Evolutionary conservation across 2,329 filamentous ascomycete species (phyloP).

Genomic region (Fusarium cicatricum): DNA sequence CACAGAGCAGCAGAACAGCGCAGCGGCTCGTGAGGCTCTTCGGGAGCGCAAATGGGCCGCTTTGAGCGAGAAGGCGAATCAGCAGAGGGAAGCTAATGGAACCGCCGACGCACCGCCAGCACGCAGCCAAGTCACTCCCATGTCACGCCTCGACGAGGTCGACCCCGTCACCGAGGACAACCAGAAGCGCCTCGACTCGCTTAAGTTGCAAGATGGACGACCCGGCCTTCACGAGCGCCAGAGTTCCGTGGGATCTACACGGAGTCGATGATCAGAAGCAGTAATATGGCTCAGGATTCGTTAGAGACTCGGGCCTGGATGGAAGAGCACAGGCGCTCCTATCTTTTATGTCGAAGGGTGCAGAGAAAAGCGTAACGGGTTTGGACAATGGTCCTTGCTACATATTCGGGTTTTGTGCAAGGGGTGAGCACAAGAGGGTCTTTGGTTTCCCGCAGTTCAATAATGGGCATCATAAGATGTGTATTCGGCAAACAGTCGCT

Average conservation of each 20-base stretch:
- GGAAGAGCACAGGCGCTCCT: conserved; percentile 8
- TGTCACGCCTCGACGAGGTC: conserved; percentile 73
- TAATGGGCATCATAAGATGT: conserved; percentile 35
- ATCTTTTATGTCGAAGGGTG: conserved; percentile 15
- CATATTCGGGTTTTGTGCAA: conserved; percentile 19
- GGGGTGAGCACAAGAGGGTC: conserved; percentile 31
- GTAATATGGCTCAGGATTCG: conserved; percentile 12
- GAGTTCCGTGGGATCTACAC: conserved; percentile 63
- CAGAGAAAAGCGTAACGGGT: conserved; percentile 6
- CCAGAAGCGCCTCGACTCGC: conserved; percentile 85
- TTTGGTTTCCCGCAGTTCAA: conserved; percentile 33
- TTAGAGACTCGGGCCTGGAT: conserved; percentile 19
- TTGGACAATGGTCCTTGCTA: conserved; percentile 25
- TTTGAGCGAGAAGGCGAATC: conserved; percentile 80
- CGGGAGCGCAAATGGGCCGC: conserved; percentile 91
- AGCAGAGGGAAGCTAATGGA: conserved; percentile 59
- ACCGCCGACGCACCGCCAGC: conserved; percentile 42
- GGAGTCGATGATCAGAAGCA: conserved; percentile 55
- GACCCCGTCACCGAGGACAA: conserved; percentile 84
- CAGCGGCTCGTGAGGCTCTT: conserved; percentile 81
- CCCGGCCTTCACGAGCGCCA: conserved; percentile 66
- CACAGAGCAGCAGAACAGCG: conserved; percentile 93
- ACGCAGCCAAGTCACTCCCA: conserved; percentile 50
- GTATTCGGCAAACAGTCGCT: conserved; percentile 29
- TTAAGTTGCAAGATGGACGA: conserved; percentile 85